Evolutionary conservation across 2,329 filamentous ascomycete genomes (phyloP).

Genomic region (Cordyceps cicadae): DNA sequence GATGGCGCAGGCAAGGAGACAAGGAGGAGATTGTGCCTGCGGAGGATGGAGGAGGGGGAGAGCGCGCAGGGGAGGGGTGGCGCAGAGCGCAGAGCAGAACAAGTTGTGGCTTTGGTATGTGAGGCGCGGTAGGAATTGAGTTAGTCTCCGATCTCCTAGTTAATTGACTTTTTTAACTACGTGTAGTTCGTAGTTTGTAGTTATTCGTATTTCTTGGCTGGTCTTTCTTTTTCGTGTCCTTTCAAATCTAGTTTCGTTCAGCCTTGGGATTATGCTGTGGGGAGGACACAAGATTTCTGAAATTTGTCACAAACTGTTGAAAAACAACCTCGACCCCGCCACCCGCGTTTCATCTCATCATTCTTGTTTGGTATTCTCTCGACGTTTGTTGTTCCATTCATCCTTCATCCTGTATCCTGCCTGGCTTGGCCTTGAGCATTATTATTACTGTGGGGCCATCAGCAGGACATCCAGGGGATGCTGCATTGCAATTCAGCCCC

Average conservation of each 20-base stretch:
- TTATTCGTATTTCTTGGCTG: background rate
- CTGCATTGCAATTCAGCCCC: slow-evolving; percentile 3
- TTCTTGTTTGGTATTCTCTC: background rate
- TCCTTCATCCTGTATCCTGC: background rate
- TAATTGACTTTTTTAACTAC: no score
- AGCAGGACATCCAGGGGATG: background rate
- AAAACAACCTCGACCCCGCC: no score
- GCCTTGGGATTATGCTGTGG: background rate
- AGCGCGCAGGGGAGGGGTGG: background rate
- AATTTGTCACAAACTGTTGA: background rate
- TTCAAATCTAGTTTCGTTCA: background rate
- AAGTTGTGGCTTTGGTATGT: background rate
- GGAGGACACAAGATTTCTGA: background rate
- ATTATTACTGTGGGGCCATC: background rate
- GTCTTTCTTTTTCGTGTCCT: background rate
- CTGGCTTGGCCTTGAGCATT: no score
- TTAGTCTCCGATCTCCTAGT: background rate
- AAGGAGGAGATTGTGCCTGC: background rate
- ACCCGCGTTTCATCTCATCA: background rate
- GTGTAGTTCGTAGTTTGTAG: background rate
- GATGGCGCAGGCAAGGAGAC: background rate
- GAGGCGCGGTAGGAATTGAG: background rate
- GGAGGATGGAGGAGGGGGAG: background rate
- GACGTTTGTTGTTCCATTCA: background rate
- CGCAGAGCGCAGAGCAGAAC: background rate